Base-by-base conservation (phyloP, 179 eudicot species). In the Kewa caespitosa region DNA sequence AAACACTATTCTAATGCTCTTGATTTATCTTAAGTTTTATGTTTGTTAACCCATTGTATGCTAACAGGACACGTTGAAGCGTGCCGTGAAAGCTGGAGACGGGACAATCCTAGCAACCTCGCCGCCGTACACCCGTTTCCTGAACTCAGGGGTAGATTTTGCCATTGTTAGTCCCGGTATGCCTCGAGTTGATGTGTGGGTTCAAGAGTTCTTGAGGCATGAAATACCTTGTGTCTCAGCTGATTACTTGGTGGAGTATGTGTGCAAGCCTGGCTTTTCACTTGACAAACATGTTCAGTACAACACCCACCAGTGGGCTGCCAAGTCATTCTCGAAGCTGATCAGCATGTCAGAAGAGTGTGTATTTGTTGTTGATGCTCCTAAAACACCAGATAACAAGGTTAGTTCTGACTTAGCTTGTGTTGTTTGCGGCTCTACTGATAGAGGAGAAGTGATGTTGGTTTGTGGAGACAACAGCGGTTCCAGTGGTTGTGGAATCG, bases 21-120 rank as follows among this genome's bases (percentile, higher is more conserved):
- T 8, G 20, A 0, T 36, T 30, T 61, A 22, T 27, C 22, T 36
- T 59, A 28, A 34, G 42, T 63, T 59, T 72, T 23, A 37, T 8
- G 50, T 55, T 15, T 22, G n/a, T 28, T 34, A n/a, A 37, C 28
- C 14, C 30, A 34, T 38, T 67, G 39, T 31, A 39, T 76, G 33
- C n/a, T n/a, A 62, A 52, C 91, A 95, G 99, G 98, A 93, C 23
- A 95, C 99, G 0, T 78, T 95, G 64, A 95, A 95, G 83, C 92
- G 98, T 15, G 98, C 74, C 23, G 85, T 95, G 63, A 95, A 85
- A 80, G 98, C 98, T 55, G 99, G 99, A 79, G 98, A 91, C 36
- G 99, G 99, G 65, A 90, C 92, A 15, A 93, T 95, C 79, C 73
- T 93, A 61, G 99, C 99, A 78, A 95, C 99, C 55, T 93, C 96